Conservation (phyloP, 2,329 filamentous ascomycete species). For the Pseudogymnoascus sp. region DNA sequence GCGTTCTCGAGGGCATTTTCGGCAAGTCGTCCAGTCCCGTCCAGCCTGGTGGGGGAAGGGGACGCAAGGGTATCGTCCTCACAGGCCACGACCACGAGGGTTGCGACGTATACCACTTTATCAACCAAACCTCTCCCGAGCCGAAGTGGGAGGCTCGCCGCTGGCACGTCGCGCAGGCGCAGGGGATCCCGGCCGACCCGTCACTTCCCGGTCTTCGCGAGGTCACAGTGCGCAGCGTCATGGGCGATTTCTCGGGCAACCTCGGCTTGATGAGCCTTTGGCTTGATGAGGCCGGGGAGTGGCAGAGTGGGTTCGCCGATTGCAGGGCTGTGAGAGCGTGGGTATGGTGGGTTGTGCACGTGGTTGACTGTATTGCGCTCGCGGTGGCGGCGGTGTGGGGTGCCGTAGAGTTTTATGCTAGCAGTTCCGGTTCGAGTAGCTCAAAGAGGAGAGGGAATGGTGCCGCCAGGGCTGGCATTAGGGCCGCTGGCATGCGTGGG, state of each 20-base stretch:
- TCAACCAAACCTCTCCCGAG: conserved; percentile 48
- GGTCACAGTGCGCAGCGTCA: conserved; percentile 94
- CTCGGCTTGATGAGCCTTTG: conserved; percentile 74
- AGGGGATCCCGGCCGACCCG: conserved; percentile 34
- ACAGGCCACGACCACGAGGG: conserved; percentile 95
- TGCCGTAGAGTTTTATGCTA: neutral
- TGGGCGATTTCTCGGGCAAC: conserved; percentile 92
- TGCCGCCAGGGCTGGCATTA: neutral
- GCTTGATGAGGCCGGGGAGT: conserved; percentile 41
- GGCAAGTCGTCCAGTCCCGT: conserved; percentile 59
- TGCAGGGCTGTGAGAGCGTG: conserved; percentile 81
- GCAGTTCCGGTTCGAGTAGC: neutral
- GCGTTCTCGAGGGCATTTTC: conserved; percentile 77
- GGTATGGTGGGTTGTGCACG: conserved; percentile 87
- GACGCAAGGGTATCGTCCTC: conserved; percentile 69
- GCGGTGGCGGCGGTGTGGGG: neutral
- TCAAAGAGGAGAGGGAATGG: conserved; percentile 1
- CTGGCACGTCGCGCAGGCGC: conserved; percentile 39
- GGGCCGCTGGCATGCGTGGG: neutral
- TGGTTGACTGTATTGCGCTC: conserved; percentile 47
- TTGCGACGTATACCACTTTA: conserved; percentile 80
- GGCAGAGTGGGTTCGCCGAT: conserved; percentile 71
- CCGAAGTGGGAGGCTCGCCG: conserved; percentile 23
- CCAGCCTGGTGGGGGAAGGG: conserved; percentile 53
- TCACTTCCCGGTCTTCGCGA: conserved; percentile 65